Conservation (phyloP, 2,329 filamentous ascomycete species). For the Juglanconis sp. region DNA sequence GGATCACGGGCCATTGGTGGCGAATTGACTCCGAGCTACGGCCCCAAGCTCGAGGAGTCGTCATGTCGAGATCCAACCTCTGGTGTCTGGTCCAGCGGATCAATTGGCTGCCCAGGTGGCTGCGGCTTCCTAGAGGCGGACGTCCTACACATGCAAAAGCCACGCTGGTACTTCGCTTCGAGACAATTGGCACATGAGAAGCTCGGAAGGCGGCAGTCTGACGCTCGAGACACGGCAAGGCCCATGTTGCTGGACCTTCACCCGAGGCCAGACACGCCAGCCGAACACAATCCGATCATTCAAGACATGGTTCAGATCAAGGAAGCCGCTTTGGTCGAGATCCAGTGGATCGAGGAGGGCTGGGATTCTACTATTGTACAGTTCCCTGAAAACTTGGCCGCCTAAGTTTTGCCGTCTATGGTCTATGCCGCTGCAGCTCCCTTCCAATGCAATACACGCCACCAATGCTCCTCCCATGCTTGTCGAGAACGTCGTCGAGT, state of each 20-base stretch:
- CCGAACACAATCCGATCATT: not conserved
- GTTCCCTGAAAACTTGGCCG: constrained; percentile 18
- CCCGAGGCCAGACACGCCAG: not conserved
- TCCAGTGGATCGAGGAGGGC: constrained; percentile 19
- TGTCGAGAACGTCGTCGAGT: constrained; percentile 18
- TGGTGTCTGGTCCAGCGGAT: not conserved
- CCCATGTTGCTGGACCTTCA: not conserved
- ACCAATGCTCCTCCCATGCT: constrained; percentile 18
- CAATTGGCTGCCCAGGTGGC: not conserved
- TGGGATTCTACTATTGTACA: constrained; percentile 21
- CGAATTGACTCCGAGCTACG: not conserved
- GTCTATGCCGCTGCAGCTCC: constrained; percentile 18
- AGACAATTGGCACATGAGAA: no score
- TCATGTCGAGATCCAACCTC: no score
- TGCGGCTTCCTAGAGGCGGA: not conserved
- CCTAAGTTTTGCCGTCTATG: constrained; percentile 19
- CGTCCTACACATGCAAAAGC: not conserved
- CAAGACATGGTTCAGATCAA: not conserved
- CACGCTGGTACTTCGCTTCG: no score
- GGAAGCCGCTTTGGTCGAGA: constrained; percentile 10
- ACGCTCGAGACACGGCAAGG: not conserved
- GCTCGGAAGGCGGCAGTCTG: no score
- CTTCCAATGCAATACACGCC: constrained; percentile 19
- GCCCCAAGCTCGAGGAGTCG: no score
- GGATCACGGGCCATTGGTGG: not conserved